These are phyloP conservation scores for Vairimorpha necatrix DNA, from an alignment of 371 early-diverging fungal genomes.

Conservation along the genomic window DNA sequence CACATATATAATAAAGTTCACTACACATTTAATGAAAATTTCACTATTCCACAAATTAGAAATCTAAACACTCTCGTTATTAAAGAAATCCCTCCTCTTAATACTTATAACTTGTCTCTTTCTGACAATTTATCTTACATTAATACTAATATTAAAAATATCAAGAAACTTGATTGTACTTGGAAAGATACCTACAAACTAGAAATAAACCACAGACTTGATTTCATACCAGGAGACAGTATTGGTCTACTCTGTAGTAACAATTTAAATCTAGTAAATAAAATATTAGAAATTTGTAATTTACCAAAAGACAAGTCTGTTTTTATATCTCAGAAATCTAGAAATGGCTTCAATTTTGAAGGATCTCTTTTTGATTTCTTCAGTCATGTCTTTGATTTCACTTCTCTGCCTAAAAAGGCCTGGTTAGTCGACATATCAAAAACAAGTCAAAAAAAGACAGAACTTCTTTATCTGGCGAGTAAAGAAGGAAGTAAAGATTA, in stretches of 20 bases:
- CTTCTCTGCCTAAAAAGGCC: slow-evolving; percentile 54
- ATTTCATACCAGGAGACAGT: slow-evolving; percentile 43
- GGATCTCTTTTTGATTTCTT: slow-evolving; percentile 57
- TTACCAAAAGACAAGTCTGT: not conserved
- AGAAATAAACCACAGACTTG: slow-evolving; percentile 12
- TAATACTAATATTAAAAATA: slow-evolving; percentile 4
- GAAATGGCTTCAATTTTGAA: slow-evolving; percentile 35
- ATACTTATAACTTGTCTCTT: not conserved
- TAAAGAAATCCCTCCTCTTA: not conserved
- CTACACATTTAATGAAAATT: not conserved
- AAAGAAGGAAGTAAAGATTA: slow-evolving; percentile 60
- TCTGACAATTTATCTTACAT: not conserved
- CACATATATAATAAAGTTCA: slow-evolving; percentile 4
- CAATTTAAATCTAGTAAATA: slow-evolving; percentile 18
- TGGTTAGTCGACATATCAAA: slow-evolving; percentile 43
- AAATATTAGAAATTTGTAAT: not conserved
- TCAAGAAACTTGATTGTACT: slow-evolving; percentile 13
- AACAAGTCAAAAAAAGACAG: slow-evolving; percentile 6
- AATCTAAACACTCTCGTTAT: not conserved
- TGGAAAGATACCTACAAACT: slow-evolving; percentile 51
- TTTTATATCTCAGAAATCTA: slow-evolving; percentile 24
- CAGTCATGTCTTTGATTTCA: slow-evolving; percentile 51
- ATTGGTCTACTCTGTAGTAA: slow-evolving; percentile 49
- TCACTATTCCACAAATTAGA: not conserved
- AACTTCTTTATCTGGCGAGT: slow-evolving; percentile 54